Conservation (phyloP, 2,329 filamentous ascomycete genomes). For the Hymenoscyphus scutula region DNA sequence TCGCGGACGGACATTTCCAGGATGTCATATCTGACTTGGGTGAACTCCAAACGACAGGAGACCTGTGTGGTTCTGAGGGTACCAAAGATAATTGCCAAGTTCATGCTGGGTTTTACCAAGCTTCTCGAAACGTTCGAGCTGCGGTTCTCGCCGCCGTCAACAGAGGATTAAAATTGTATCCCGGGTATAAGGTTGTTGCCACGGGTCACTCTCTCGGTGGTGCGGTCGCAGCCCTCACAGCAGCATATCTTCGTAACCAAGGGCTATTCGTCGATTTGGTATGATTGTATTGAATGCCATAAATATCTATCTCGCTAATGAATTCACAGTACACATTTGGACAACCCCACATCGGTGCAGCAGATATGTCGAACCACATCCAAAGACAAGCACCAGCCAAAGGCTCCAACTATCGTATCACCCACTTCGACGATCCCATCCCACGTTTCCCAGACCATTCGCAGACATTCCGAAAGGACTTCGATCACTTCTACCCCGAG, state of each 20-base stretch:
- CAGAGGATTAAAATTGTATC: constrained; percentile 19
- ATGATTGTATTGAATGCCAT: not conserved
- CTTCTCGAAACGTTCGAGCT: constrained; percentile 22
- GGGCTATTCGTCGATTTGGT: constrained; percentile 24
- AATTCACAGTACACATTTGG: constrained; percentile 31
- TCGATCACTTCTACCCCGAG: constrained; percentile 27
- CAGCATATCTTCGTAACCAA: constrained; percentile 24
- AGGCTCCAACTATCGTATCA: constrained; percentile 59
- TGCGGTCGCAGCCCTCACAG: constrained; percentile 33
- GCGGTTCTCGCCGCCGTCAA: constrained; percentile 23
- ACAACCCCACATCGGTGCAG: constrained; percentile 34
- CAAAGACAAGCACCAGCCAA: constrained; percentile 21
- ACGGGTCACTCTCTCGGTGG: constrained; percentile 37
- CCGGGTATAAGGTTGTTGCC: constrained; percentile 29
- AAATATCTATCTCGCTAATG: too few species aligned
- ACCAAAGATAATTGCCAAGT: constrained; percentile 25
- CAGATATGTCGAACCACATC: constrained; percentile 31
- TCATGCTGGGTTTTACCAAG: constrained; percentile 31
- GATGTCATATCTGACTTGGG: constrained; percentile 15
- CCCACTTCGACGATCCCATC: constrained; percentile 65
- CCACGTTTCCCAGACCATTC: constrained; percentile 60
- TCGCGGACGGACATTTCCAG: not conserved
- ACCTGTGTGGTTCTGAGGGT: constrained; percentile 17
- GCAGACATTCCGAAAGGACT: constrained; percentile 8
- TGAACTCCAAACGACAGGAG: constrained; percentile 11